Base-by-base conservation (phyloP, 202 grass and related monocot species). In the Panicum virgatum region DNA sequence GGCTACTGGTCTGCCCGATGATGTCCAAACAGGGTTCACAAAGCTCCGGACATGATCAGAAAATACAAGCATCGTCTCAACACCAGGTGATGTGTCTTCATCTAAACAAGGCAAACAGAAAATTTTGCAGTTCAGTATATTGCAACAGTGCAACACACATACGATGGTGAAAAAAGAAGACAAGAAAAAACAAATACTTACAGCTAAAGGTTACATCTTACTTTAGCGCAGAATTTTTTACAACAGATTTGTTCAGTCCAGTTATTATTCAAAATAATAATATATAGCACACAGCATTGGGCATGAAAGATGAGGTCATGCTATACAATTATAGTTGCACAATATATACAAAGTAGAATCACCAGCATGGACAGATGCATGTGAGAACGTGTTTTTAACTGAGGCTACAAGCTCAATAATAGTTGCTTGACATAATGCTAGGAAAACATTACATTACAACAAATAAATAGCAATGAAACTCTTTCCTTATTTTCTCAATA, bases 11-110 rank as follows among this genome's bases (percentile, higher is more conserved):
- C 66, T 76, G 78, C 70, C 66, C 0, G 72, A 84, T 75, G 84
- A 85, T 67, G 78, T 85, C 78, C 84, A 83, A 39, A 20, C 78
- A 73, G 89, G 84, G 77, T 89, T 91, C 78, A 89, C 86, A 77
- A 92, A 78, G 63, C 66, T 89, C 64, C 53, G 38, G 59, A 91
- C 82, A 59, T 88, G 82, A 87, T 89, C 80, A 76, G 89, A 75
- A 69, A 91, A 86, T 52, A 62, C 86, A 73, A 83, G 30, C 82
- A 75, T 83, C 58, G 82, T 89, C 20, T 91, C 89, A 50, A 77
- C 79, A 79, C 87, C 87, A 80, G 79, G 84, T 73, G 90, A 73
- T 84, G 81, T 38, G 79, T 92, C 83, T 76, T 99, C 91, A 73
- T 92, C 96, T 99, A 92, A 82, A 83, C 83, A 53, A 64, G 70